Base-by-base conservation (phyloP, 1,284 basidiomycete genomes). In the Austropuccinia psidii region DNA sequence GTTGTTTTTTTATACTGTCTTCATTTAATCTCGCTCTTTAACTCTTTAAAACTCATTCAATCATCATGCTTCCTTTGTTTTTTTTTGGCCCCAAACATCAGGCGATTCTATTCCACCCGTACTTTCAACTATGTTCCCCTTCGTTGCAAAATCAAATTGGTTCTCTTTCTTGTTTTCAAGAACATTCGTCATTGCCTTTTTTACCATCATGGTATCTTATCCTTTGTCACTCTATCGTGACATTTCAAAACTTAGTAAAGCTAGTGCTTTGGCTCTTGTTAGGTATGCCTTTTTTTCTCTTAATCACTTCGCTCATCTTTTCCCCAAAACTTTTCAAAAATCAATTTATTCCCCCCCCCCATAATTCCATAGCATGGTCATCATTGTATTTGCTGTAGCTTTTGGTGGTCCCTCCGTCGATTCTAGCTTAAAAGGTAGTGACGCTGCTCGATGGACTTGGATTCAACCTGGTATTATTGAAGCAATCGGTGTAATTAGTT, bases 71-170 rank as follows among this genome's bases (percentile, higher is more conserved):
- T n/a, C n/a, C n/a, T n/a, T n/a, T 47, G 49, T 41, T 15, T n/a
- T 19, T 33, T 17, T 57, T 52, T n/a, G n/a, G n/a, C n/a, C n/a
- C n/a, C n/a, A n/a, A n/a, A n/a, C n/a, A n/a, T 77, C 77, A 86
- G 89, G 96, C 77, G 96, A 99, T 81, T 96, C 95, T 1, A 91
- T 98, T 78, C 94, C 96, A 77, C 73, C 91, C 77, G 95, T 98
- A 80, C 87, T 99, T 78, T 88, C 87, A 65, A 90, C 87, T 66
- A 79, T 94, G 79, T 90, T 98, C 78, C 94, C 94, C 17, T 84
- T 83, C n/a, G 83, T 96, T 57, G 80, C 83, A 72, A 84, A 81
- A 75, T 87, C 87, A 78, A 88, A 90, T 73, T 82, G 93, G 67
- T 85, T 93, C 73, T 86, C 84, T 33, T 82, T 95, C 75, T 84